Conservation (phyloP, 2,329 filamentous ascomycete species). For the Colletotrichum gloeosporioides region DNA sequence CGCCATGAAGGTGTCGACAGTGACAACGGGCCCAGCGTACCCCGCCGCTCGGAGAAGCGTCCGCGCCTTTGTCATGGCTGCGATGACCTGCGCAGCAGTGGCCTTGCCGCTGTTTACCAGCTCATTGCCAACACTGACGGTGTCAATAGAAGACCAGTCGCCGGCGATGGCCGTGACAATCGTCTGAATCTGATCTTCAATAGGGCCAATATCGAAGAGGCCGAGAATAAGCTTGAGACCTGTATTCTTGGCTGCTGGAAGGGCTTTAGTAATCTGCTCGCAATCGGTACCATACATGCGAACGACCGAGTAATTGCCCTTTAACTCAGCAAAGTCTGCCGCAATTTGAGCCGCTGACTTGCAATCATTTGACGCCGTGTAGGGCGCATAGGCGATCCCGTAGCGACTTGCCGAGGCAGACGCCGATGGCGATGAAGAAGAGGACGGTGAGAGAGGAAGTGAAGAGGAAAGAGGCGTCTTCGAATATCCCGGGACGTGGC, state of each 20-base stretch:
- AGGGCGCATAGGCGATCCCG: constrained; percentile 56
- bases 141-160: constrained; percentile 73
- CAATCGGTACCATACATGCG: constrained; percentile 85
- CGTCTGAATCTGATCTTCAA: constrained; percentile 61
- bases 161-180: constrained; percentile 65
- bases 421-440: background rate
- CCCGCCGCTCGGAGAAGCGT: constrained; percentile 63
- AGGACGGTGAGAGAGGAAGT: background rate
- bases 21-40: constrained; percentile 76
- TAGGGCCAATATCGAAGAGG: constrained; percentile 67
- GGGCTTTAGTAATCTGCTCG: constrained; percentile 69
- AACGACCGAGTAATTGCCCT: constrained; percentile 62
- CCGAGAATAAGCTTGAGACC: constrained; percentile 77
- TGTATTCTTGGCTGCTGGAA: constrained; percentile 67
- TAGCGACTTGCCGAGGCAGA: constrained; percentile 24
- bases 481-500: background rate
- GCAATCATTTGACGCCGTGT: constrained; percentile 62
- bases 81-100: constrained; percentile 58
- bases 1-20: constrained; percentile 79
- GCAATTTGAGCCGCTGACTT: constrained; percentile 69
- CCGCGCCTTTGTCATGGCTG: constrained; percentile 64
- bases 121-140: constrained; percentile 83
- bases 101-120: constrained; percentile 69
- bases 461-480: background rate
- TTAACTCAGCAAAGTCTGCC: constrained; percentile 64